Evolutionary conservation across 805 yeast genomes (phyloP), one percentile per base, ranked within the genome.

Genomic region (Myxozyma melibiosi): DNA sequence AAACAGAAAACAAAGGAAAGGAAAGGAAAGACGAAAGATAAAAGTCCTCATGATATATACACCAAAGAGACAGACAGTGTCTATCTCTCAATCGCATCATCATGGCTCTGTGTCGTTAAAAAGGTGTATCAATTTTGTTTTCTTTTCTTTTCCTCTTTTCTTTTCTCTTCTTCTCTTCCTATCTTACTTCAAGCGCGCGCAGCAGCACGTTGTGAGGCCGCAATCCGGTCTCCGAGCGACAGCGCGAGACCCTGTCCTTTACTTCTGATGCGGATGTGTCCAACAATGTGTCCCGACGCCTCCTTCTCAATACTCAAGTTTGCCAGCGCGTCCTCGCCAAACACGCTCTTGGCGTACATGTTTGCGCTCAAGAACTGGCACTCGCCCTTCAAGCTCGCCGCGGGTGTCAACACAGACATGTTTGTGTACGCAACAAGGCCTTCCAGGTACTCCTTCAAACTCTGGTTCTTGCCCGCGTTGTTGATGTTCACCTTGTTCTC

Each of bases 171-270:
- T n/a, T n/a, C n/a, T n/a, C n/a, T n/a, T n/a, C n/a, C n/a, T 25
- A 13, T 30, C 40, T 8, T 14, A 33, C 13, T 16, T 38, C 38
- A 33, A 13, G 31, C 14, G 35, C 25, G 45, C 22, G 8, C 30
- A 28, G 57, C 57, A 5, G 54, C 43, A 18, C 63, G 47, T 28
- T 58, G 63, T 8, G 47, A 31, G n/a, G 88, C 78, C 51, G 97
- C 96, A 53, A 92, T 94, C 67, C 90, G 83, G 68, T 94, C 98
- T 62, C 99, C 99, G 66, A 95, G 78, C 2, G 96, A 85, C 62
- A 95, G 77, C 6, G 99, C 99, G 64, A 95, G 80, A 4, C 99
- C 99, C 78, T 95, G 98, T 22, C 97, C 96, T 81, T 92, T 91
- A 16, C 97, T 87, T 75, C 99, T 84, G 68, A 94, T 91, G 75